Evolutionary conservation across 2,329 filamentous ascomycete species (phyloP), one percentile per base, ranked within the genome.

Genomic region (Corinectria fuckeliana): DNA sequence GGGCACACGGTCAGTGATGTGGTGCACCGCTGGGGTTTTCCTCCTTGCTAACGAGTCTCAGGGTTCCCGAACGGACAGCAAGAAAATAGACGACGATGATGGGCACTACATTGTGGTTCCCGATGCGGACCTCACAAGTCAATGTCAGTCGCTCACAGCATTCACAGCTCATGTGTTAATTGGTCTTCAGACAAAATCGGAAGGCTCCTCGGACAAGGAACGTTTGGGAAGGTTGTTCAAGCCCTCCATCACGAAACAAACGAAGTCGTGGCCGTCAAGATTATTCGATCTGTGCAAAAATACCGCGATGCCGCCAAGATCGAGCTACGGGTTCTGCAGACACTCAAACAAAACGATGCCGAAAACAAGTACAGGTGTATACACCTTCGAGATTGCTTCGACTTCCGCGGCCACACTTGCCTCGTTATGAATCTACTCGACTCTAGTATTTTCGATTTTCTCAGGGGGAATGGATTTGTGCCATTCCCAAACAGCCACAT

Each of bases 401-500:
- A 99, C 77, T 99, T 92, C 79, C 87, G 93, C 45, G 95, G 96
- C 58, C 95, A 99, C 74, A 98, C 99, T 68, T 99, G 95, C 82
- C 89, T 89, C 58, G 87, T 89, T 53, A 89, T 88, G 85, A 86
- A 89, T 64, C 77, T 89, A 2, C 85, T 98, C 30, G 94, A 94
- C 44, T 93, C 97, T 72, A 98, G 94, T 71, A 94, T 99, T 52
- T 99, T 99, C 74, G 95, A 99, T 78, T 99, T 99, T 70, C 83
- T 99, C 48, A 99, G 99, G 80, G 89, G 90, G 71, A 98, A 98
- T 73, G 86, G 87, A 64, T 99, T 98, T 73, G 93, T 97, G 16
- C 95, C 95, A 1, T 99, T 99, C 72, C 95, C 95, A 11, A 98
- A 96, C 81, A 97, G 93, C 66, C 95, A 99, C 76, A 99, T 99